Evolutionary conservation across 352 stramenopile species (phyloP).

Genomic region (Blastocystis sp.): DNA sequence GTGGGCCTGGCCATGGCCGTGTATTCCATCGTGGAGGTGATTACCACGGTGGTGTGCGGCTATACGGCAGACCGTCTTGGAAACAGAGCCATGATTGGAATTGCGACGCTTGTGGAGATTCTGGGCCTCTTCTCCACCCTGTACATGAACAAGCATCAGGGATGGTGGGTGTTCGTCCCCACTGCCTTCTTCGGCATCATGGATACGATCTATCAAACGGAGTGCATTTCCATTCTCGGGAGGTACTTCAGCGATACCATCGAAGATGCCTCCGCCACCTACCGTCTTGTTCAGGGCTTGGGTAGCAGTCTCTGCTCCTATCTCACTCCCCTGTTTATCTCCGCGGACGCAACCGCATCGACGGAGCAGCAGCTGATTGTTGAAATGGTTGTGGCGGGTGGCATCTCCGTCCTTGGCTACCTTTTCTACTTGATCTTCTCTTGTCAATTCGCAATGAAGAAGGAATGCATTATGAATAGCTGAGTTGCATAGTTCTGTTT

Average conservation of each 20-base stretch:
- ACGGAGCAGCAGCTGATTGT: neutral
- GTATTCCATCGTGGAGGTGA: constrained; percentile 19
- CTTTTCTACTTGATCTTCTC: neutral
- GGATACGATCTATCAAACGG: constrained; percentile 44
- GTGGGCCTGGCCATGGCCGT: constrained; percentile 27
- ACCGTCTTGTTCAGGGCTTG: constrained; percentile 14
- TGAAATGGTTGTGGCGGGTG: constrained; percentile 21
- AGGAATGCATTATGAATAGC: neutral
- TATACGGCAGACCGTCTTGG: neutral
- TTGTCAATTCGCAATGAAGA: neutral
- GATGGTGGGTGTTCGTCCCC: neutral
- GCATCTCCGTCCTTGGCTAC: constrained; percentile 1
- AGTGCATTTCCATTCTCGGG: constrained; percentile 29
- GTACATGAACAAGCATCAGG: constrained; percentile 34
- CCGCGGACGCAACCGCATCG: neutral
- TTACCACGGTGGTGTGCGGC: neutral
- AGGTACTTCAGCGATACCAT: neutral
- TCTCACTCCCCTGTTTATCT: constrained; percentile 22
- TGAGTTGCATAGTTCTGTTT: neutral
- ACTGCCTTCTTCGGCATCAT: constrained; percentile 19
- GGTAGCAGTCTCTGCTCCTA: constrained; percentile 20
- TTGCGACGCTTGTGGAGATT: constrained; percentile 11
- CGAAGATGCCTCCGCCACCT: constrained; percentile 20
- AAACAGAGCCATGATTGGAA: neutral
- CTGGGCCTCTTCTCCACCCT: neutral